phyloP scores from a whole-genome alignment of 768 basidiomycete genomes.

The Hericium rajendrae region DNA sequence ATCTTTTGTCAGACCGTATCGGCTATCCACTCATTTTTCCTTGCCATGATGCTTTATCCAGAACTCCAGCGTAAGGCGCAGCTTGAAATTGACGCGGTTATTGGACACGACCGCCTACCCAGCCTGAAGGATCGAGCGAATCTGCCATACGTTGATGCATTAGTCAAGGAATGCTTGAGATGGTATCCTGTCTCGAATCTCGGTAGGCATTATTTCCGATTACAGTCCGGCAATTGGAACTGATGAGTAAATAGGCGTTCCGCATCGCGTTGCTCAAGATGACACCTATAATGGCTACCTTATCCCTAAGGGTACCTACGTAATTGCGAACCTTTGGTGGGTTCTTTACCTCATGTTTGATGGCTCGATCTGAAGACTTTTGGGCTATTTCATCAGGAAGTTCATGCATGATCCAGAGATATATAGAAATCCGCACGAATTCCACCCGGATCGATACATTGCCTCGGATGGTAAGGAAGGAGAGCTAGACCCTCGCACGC shows the following conservation, averaged over 20 bases:
- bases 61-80: conserved; percentile 18
- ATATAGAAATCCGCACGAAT: conserved; percentile 19
- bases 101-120: conserved; percentile 9
- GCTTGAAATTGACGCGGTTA: conserved; percentile 18
- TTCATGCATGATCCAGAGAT: conserved; percentile 19
- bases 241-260: background rate
- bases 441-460: conserved; percentile 22
- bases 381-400: background rate
- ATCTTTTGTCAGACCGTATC: conserved; percentile 13
- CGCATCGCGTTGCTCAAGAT: background rate
- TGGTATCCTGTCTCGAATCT: background rate
- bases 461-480: background rate
- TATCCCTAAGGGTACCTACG: background rate
- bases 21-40: conserved; percentile 12
- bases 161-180: background rate
- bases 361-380: background rate
- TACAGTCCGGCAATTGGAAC: no score
- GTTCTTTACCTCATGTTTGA: background rate
- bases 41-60: conserved; percentile 18
- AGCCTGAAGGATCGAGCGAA: conserved; percentile 9
- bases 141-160: background rate
- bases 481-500: background rate
- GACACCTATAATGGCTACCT: background rate
- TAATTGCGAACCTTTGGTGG: background rate
- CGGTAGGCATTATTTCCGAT: no score